Conservation (phyloP, 371 early-diverging fungal species). For the Mortierella sp. region DNA sequence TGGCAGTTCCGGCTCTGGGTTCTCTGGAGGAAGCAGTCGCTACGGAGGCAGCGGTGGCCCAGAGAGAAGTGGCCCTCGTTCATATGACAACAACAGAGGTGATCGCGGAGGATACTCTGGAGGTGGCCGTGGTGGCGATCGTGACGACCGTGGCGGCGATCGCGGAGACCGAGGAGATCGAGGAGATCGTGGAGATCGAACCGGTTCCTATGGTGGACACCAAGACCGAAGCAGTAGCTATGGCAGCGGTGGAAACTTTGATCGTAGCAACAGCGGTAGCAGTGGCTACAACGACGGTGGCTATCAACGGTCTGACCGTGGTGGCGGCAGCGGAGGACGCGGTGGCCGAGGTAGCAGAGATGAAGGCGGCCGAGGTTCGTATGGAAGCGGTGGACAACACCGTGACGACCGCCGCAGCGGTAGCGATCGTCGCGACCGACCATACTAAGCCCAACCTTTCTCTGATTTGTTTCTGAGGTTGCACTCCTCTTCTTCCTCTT, state of each 20-base stretch:
- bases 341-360: conserved; percentile 34
- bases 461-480: not conserved
- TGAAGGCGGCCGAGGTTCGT: conserved; percentile 32
- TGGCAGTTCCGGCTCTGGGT: conserved; percentile 54
- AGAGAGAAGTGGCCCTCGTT: conserved; percentile 27
- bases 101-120: conserved; percentile 26
- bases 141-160: conserved; percentile 43
- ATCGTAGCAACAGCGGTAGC: conserved; percentile 4
- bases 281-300: conserved; percentile 17
- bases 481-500: too few species aligned
- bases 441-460: conserved; percentile 24
- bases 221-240: conserved; percentile 37
- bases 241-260: conserved; percentile 28
- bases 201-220: conserved; percentile 43
- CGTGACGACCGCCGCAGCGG: conserved; percentile 52
- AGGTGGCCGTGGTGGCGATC: conserved; percentile 38
- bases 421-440: conserved; percentile 46
- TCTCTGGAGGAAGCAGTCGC: conserved; percentile 34
- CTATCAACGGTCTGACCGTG: conserved; percentile 15
- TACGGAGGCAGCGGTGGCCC: conserved; percentile 35
- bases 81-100: conserved; percentile 32
- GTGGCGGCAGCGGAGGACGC: conserved; percentile 22
- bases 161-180: conserved; percentile 53
- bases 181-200: conserved; percentile 45
- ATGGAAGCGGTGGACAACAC: conserved; percentile 31